Conservation (phyloP, 2,329 filamentous ascomycete species). For the Nemania sp. region DNA sequence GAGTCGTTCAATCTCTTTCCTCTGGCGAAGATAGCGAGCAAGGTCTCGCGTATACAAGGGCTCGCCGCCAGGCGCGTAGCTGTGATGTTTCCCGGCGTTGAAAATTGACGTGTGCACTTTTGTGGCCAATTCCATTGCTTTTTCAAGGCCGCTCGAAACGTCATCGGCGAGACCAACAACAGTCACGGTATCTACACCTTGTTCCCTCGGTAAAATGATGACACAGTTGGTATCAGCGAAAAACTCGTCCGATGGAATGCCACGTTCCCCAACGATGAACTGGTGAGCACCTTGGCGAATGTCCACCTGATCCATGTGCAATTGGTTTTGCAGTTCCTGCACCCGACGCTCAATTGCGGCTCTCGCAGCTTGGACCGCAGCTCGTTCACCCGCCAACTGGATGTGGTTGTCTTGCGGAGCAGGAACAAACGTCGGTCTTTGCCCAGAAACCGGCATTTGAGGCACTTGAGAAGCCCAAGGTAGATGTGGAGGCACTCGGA, state of each 20-base stretch:
- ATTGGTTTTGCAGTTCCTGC: conserved; percentile 73
- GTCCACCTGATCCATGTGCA: conserved; percentile 77
- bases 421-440: conserved; percentile 71
- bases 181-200: conserved; percentile 82
- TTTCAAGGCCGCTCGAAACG: conserved; percentile 76
- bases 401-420: conserved; percentile 77
- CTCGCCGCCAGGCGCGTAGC: conserved; percentile 71
- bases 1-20: conserved; percentile 79
- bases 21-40: conserved; percentile 83
- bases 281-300: conserved; percentile 89
- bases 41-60: conserved; percentile 82
- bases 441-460: conserved; percentile 62
- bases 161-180: conserved; percentile 79
- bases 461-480: conserved; percentile 74
- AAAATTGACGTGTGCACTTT: conserved; percentile 84
- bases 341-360: conserved; percentile 80
- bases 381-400: conserved; percentile 81
- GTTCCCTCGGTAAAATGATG: conserved; percentile 76
- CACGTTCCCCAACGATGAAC: conserved; percentile 88
- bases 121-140: conserved; percentile 85
- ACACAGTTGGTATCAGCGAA: conserved; percentile 88
- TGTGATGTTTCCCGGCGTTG: conserved; percentile 80
- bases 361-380: conserved; percentile 77
- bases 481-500: conserved; percentile 83
- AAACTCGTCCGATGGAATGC: conserved; percentile 81